These are phyloP conservation scores for Apophysomyces variabilis DNA, from an alignment of 371 early-diverging fungal genomes.

Conservation along the genomic window DNA sequence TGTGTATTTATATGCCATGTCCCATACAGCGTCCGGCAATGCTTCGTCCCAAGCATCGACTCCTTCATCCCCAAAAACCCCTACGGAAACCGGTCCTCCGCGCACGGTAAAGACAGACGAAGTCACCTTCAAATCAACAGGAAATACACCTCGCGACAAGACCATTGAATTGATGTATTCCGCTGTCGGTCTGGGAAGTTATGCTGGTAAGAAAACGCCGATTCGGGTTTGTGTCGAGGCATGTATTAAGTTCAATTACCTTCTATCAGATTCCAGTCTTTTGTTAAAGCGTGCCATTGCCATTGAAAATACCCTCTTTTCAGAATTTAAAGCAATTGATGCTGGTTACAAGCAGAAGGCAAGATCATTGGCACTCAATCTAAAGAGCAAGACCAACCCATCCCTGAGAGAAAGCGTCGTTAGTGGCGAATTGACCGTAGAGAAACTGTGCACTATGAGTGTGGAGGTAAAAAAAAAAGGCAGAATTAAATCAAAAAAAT, in stretches of 20 bases:
- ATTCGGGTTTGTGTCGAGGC: background rate
- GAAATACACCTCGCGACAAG: constrained; percentile 80
- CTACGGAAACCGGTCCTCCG: constrained; percentile 45
- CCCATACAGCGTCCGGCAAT: constrained; percentile 13
- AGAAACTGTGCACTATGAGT: constrained; percentile 79
- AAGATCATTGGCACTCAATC: constrained; percentile 81
- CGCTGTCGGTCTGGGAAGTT: constrained; percentile 75
- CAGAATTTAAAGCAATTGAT: constrained; percentile 50
- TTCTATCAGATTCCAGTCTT: constrained; percentile 58
- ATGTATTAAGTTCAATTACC: background rate
- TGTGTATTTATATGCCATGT: background rate
- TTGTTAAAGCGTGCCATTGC: constrained; percentile 63
- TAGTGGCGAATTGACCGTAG: constrained; percentile 65
- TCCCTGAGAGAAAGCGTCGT: constrained; percentile 76
- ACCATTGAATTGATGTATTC: constrained; percentile 85
- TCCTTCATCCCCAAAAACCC: constrained; percentile 16
- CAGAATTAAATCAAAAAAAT: background rate
- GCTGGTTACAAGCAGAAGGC: constrained; percentile 80
- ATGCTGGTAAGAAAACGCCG: constrained; percentile 55
- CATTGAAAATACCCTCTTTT: constrained; percentile 74
- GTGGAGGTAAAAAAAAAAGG: constrained; percentile 51
- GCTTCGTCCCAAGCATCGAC: constrained; percentile 30
- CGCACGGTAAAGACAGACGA: constrained; percentile 69
- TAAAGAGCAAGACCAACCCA: constrained; percentile 86
- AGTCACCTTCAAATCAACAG: constrained; percentile 60